Percentiles rank a stretch among this genome's conserved stretches.
These are phyloP conservation scores for Cystoisospora suis DNA, from an alignment of 169 alveolate species.

Conservation along the genomic window DNA sequence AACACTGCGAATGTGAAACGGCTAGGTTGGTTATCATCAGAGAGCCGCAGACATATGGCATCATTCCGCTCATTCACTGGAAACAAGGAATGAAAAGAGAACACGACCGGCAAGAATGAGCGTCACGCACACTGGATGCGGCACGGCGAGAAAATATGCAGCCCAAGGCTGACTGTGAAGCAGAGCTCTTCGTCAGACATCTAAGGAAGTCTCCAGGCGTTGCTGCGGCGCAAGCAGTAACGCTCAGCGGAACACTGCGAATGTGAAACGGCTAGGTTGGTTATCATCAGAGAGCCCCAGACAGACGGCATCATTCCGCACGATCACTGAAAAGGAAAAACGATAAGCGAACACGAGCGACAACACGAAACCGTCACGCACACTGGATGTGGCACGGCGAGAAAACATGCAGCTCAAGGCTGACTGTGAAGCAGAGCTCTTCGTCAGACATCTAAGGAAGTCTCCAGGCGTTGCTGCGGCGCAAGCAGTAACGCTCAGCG, in stretches of 20 bases:
- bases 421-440: no score
- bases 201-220: slow-evolving; percentile 67
- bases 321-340: not conserved
- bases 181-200: slow-evolving; percentile 46
- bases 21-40: slow-evolving; percentile 5
- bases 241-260: slow-evolving; percentile 66
- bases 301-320: not conserved
- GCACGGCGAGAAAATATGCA: not conserved
- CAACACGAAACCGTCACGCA: not conserved
- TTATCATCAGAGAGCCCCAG: not conserved
- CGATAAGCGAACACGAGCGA: not conserved
- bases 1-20: slow-evolving; percentile 69
- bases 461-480: slow-evolving; percentile 68
- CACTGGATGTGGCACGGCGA: not conserved
- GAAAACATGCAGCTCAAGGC: not conserved
- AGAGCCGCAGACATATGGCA: not conserved
- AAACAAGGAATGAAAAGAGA: not conserved
- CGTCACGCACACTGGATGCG: not conserved
- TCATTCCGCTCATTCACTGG: not conserved
- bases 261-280: slow-evolving; percentile 60
- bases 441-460: slow-evolving; percentile 65
- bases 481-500: slow-evolving; percentile 61
- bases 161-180: not conserved
- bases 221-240: slow-evolving; percentile 66
- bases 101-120: no score